A percentile compares a stretch with the other conserved stretches of the same genome.
These are phyloP conservation scores for Fusarium praegraminearum DNA, from an alignment of 2,329 filamentous ascomycete genomes.

Conservation along the genomic window DNA sequence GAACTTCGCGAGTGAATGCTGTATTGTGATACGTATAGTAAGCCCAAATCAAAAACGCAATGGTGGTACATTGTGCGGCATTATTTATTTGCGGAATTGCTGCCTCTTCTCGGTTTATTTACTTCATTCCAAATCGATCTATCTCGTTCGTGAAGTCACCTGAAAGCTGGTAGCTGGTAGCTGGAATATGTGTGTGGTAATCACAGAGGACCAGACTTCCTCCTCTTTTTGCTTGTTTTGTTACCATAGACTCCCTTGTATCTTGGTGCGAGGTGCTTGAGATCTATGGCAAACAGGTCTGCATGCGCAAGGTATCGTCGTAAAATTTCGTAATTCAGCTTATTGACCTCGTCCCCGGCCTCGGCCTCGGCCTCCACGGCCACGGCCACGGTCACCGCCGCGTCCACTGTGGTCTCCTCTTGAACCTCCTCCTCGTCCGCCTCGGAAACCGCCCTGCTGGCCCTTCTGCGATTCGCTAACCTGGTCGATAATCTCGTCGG, in stretches of 20 bases:
- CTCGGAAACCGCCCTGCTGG: constrained; percentile 72
- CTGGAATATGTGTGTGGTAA: constrained; percentile 7
- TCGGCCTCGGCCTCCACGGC: constrained; percentile 55
- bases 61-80: neutral
- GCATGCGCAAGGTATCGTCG: constrained; percentile 16
- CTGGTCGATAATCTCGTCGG: constrained; percentile 94
- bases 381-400: constrained; percentile 60
- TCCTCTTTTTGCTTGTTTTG: constrained; percentile 10
- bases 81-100: constrained; percentile 1
- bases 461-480: constrained; percentile 92
- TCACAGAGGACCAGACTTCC: constrained; percentile 14
- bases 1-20: neutral
- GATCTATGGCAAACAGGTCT: neutral
- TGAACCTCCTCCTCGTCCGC: constrained; percentile 69
- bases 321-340: constrained; percentile 16
- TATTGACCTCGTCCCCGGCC: constrained; percentile 53
- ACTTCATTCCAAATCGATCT: constrained; percentile 4
- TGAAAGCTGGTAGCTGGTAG: constrained; percentile 2
- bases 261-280: constrained; percentile 7
- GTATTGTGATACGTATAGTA: neutral
- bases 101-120: constrained; percentile 3
- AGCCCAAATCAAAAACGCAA: neutral
- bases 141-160: constrained; percentile 14
- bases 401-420: constrained; percentile 70
- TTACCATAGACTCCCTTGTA: constrained; percentile 3